phyloP scores from a whole-genome alignment of 257 asterid genomes.

The Eucommia ulmoides region DNA sequence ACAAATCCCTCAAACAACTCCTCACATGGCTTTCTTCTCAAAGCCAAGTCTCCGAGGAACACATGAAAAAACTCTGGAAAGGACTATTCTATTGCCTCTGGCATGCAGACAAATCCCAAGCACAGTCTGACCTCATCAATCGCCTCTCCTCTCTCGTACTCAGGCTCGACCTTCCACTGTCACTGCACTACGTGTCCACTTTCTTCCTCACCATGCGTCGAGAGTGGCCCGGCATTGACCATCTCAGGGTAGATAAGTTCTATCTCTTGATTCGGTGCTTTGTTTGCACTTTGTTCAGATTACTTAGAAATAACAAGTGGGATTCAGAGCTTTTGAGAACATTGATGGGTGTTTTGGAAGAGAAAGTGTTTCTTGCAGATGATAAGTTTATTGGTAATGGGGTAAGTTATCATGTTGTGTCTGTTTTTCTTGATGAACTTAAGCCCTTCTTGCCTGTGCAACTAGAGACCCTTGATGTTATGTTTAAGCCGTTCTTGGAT shows the following conservation, averaged over 20 bases:
- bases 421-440: constrained; percentile 82
- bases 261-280: constrained; percentile 72
- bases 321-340: constrained; percentile 35
- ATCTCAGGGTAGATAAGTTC: constrained; percentile 81
- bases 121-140: constrained; percentile 53
- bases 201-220: constrained; percentile 64
- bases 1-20: background rate
- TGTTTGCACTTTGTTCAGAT: constrained; percentile 2
- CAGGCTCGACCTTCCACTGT: constrained; percentile 41
- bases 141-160: constrained; percentile 47
- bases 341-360: constrained; percentile 39
- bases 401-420: constrained; percentile 71
- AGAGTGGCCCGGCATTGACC: constrained; percentile 90
- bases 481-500: constrained; percentile 51
- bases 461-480: constrained; percentile 41
- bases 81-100: constrained; percentile 87
- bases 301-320: background rate
- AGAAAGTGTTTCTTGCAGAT: constrained; percentile 47
- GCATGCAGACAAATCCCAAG: constrained; percentile 81
- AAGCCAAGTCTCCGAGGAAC: constrained; percentile 40
- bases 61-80: constrained; percentile 79
- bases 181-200: constrained; percentile 51
- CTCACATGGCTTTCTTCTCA: constrained; percentile 42
- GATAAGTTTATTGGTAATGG: constrained; percentile 76
- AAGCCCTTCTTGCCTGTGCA: constrained; percentile 38